A percentile compares a stretch with the other conserved stretches of the same genome.
Conservation (phyloP, 169 alveolate genomes). For the Plasmodium coatneyi region DNA sequence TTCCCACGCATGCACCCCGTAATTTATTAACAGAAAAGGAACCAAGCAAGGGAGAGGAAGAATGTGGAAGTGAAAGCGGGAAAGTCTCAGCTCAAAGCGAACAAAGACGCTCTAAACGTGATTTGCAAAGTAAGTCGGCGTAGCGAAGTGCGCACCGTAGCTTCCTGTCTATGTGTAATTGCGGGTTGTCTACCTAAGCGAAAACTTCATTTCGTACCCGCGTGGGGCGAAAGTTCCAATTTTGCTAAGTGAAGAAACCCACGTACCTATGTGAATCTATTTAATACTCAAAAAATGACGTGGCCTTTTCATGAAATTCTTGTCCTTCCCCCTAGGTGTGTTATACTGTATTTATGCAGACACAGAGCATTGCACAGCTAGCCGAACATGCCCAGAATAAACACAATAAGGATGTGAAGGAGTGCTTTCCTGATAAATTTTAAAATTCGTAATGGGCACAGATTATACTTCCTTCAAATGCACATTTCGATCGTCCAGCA, state of each 20-base stretch:
- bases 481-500: background rate
- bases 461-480: background rate
- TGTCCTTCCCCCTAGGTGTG: constrained; percentile 37
- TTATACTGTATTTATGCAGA: constrained; percentile 75
- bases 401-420: constrained; percentile 73
- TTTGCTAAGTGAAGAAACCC: background rate
- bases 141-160: background rate
- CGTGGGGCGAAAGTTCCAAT: background rate
- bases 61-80: constrained; percentile 75
- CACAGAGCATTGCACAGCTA: constrained; percentile 75
- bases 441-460: constrained; percentile 1
- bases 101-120: constrained; percentile 69
- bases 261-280: background rate
- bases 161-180: background rate
- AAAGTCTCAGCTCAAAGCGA: constrained; percentile 71
- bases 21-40: constrained; percentile 52
- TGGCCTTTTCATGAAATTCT: background rate
- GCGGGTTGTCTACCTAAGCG: background rate
- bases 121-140: constrained; percentile 53
- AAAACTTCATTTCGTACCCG: background rate
- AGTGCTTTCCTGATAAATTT: constrained; percentile 75
- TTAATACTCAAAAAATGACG: background rate
- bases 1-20: background rate
- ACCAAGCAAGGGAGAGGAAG: constrained; percentile 76
- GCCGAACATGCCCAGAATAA: constrained; percentile 75